phyloP scores from a whole-genome alignment of 371 early-diverging fungal genomes.

The Cladochytrium tenue region DNA sequence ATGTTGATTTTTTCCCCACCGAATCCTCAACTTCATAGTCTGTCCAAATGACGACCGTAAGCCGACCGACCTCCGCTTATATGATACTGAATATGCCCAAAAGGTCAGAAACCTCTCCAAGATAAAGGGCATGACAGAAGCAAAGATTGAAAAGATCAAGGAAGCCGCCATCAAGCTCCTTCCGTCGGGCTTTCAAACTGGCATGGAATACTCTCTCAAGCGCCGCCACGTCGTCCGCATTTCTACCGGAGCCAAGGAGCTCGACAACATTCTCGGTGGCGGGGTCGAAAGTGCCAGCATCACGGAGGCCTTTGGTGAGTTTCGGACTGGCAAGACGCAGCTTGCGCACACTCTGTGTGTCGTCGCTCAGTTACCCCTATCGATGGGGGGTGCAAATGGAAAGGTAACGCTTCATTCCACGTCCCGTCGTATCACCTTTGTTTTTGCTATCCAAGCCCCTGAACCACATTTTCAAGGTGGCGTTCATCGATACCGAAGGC shows the following conservation, averaged over 20 bases:
- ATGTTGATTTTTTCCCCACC: constrained; percentile 3
- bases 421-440: neutral
- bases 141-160: constrained; percentile 95
- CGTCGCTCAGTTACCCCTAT: constrained; percentile 67
- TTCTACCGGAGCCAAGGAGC: constrained; percentile 93
- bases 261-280: constrained; percentile 90
- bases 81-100: neutral
- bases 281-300: constrained; percentile 89
- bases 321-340: constrained; percentile 30
- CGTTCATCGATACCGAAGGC: constrained; percentile 96
- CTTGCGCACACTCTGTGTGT: constrained; percentile 42
- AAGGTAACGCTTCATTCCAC: constrained; percentile 74
- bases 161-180: constrained; percentile 90
- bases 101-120: constrained; percentile 65
- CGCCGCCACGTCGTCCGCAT: constrained; percentile 75
- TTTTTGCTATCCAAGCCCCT: neutral
- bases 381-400: constrained; percentile 92
- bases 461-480: constrained; percentile 19
- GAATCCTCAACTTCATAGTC: constrained; percentile 49
- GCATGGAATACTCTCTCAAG: constrained; percentile 84
- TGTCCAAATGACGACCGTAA: constrained; percentile 75
- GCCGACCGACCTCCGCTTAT: neutral
- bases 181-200: constrained; percentile 94
- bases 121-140: constrained; percentile 97
- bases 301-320: constrained; percentile 53